Evolutionary conservation across 2,329 filamentous ascomycete species (phyloP).

Genomic region (Cercospora berteroae): DNA sequence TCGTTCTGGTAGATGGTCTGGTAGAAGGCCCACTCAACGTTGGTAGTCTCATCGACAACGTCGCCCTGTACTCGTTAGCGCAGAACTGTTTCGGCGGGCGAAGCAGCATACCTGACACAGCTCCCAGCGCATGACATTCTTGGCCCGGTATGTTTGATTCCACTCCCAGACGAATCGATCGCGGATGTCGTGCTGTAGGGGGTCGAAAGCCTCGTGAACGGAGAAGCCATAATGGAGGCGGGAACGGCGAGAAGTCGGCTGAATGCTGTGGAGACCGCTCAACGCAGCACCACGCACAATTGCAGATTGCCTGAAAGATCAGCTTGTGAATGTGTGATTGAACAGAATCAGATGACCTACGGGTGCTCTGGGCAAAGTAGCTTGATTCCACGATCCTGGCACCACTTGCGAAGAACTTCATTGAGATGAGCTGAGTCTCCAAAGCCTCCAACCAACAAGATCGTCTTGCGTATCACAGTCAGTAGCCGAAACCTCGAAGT

Average conservation of each 20-base stretch:
- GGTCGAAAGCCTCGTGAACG: slow-evolving; percentile 5
- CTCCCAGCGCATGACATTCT: slow-evolving; percentile 7
- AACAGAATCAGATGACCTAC: neutral
- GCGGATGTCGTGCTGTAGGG: neutral
- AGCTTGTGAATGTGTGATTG: neutral
- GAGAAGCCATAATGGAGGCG: slow-evolving; percentile 16
- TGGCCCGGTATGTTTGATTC: neutral
- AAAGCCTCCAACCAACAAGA: slow-evolving; percentile 19
- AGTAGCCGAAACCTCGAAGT: neutral
- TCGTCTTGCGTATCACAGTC: neutral
- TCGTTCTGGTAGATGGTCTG: neutral
- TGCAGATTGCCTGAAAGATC: slow-evolving; percentile 11
- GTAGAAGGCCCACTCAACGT: neutral
- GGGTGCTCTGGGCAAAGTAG: slow-evolving; percentile 16
- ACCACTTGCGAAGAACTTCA: slow-evolving; percentile 5
- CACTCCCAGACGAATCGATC: neutral
- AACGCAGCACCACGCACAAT: slow-evolving; percentile 22
- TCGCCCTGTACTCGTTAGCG: slow-evolving; percentile 9
- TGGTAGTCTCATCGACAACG: slow-evolving; percentile 16
- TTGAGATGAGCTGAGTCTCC: slow-evolving; percentile 20
- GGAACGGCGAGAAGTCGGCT: slow-evolving; percentile 17
- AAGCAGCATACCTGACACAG: slow-evolving; percentile 4
- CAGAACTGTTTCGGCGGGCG: neutral
- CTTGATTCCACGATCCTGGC: neutral
- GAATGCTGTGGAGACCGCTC: slow-evolving; percentile 14